Evolutionary conservation across 768 basidiomycete species (phyloP), one percentile per base, ranked within the genome.

Genomic region (Podaxis sp.): DNA sequence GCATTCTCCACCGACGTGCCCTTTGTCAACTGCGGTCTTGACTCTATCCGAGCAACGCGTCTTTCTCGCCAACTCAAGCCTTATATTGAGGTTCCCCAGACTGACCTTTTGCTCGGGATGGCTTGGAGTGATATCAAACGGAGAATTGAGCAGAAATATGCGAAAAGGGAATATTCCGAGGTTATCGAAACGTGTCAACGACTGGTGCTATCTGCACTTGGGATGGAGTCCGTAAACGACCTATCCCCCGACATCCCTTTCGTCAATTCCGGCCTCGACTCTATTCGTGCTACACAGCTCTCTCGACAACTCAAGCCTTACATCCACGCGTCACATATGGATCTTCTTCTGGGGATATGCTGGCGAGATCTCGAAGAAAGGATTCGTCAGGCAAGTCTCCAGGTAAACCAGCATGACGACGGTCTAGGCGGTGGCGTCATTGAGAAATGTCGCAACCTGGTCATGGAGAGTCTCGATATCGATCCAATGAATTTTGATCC

Each of bases 211-310:
- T 51, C 16, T n/a, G 50, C 50, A 16, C 50, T 51, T 27, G 50
- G 50, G 50, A 32, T 32, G 32, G 32, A 32, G 1, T 32, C 32
- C 32, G 35, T 32, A 14, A 23, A 51, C 21, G 76, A 78, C 38
- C 72, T 79, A 50, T 69, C 70, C 6, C 60, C 64, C 1, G 70
- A 77, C 10, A 71, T 76, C 5, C 78, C 78, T 2, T 67, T 80
- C 51, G 77, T 75, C 0, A 67, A 73, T 2, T 80, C 78, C 40
- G 78, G 78, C 9, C 66, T 78, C 16, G 77, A 79, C 62, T 78
- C 77, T 0, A 69, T 79, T 1, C 69, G 73, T 6, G 77, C 77
- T 7, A 73, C 72, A 9, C 68, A 70, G 21, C 61, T 78, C 16
- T 73, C 77, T 10, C 69, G 68, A 50, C 69, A 69, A 1, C 70